phyloP scores from a whole-genome alignment of 2,329 filamentous ascomycete genomes.

The Xylaria hypoxylon region DNA sequence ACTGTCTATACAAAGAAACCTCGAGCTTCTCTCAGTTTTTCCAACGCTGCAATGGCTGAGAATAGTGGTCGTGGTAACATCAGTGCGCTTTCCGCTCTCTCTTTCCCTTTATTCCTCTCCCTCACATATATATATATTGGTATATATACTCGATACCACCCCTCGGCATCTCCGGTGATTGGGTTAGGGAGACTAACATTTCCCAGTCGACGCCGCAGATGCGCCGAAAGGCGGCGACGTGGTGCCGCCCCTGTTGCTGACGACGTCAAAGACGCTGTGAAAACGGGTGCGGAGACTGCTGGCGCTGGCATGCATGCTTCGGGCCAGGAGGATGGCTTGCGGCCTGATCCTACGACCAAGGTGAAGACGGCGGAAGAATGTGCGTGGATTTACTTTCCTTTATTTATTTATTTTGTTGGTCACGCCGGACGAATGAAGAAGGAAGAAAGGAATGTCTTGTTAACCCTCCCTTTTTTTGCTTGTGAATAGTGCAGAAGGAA shows the following conservation, averaged over 20 bases:
- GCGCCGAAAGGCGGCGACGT: conserved; percentile 52
- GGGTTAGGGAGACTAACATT: too few species aligned
- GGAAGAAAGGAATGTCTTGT: too few species aligned
- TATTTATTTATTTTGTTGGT: too few species aligned
- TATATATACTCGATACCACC: too few species aligned
- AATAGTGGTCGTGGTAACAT: conserved; percentile 61
- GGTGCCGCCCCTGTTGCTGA: conserved; percentile 56
- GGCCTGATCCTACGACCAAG: conserved; percentile 57
- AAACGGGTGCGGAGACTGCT: conserved; percentile 46
- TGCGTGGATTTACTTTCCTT: not conserved
- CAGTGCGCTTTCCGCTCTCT: conserved; percentile 50
- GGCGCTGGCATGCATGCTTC: conserved; percentile 52
- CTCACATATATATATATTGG: not conserved
- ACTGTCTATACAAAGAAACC: not conserved
- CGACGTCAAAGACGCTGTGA: conserved; percentile 57
- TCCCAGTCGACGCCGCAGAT: conserved; percentile 57
- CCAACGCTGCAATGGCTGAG: conserved; percentile 63
- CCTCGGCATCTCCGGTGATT: too few species aligned
- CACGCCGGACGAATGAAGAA: too few species aligned
- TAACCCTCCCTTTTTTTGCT: too few species aligned
- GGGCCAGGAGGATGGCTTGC: conserved; percentile 53
- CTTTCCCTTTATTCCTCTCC: not conserved
- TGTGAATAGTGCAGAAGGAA: too few species aligned
- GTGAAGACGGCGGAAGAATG: conserved; percentile 55
- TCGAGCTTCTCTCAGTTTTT: not conserved